phyloP scores from a whole-genome alignment of 176 grass and related monocot genomes.

The Carex littledalei region DNA sequence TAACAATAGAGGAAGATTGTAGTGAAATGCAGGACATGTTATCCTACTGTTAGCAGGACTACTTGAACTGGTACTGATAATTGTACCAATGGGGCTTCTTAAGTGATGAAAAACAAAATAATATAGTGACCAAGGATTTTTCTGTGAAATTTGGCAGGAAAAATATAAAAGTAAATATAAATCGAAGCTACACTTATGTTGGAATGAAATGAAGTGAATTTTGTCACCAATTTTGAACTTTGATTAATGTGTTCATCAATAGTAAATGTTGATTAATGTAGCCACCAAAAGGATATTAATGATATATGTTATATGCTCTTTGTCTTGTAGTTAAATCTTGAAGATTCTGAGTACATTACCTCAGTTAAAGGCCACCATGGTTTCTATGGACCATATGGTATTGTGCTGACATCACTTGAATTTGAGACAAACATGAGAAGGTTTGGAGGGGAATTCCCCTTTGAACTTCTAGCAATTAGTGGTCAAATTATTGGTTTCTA shows the following conservation, averaged over 20 bases:
- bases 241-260: too few relatives aligned
- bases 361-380: conserved; percentile 14
- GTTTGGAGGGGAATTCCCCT: conserved; percentile 31
- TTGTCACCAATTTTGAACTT: background rate
- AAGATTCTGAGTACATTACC: conserved; percentile 27
- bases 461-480: conserved; percentile 28
- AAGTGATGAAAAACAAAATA: background rate
- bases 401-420: conserved; percentile 27
- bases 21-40: too few relatives aligned
- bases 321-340: too few relatives aligned
- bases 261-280: too few relatives aligned
- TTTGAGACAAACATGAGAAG: conserved; percentile 24
- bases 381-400: background rate
- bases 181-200: too few relatives aligned
- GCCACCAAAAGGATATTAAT: background rate
- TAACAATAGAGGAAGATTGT: too few relatives aligned
- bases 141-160: too few relatives aligned
- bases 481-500: conserved; percentile 51
- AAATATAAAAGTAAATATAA: too few relatives aligned
- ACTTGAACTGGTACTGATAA: background rate
- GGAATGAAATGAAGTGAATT: too few relatives aligned
- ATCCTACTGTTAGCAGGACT: background rate
- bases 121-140: background rate
- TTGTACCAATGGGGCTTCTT: too few relatives aligned
- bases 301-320: too few relatives aligned